Evolutionary conservation across 768 basidiomycete species (phyloP), one percentile per base, ranked within the genome.

Genomic region (Lentinula guzmanii): DNA sequence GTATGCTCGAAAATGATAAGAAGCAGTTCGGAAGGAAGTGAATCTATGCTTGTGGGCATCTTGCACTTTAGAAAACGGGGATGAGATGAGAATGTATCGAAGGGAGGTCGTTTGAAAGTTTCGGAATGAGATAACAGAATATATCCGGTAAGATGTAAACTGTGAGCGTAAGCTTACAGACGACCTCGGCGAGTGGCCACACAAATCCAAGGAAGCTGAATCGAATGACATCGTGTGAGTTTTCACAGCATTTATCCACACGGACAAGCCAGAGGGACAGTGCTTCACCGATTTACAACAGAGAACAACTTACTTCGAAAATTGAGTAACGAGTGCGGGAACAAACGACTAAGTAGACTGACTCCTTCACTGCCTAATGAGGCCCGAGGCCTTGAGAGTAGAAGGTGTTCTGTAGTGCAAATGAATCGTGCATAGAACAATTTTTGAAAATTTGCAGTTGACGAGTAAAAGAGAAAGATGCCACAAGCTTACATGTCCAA

Each of bases 1-100:
- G 55, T 56, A 37, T 21, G 24, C 28, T 56, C 24, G 55, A 56
- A 56, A n/a, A 56, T 28, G 0, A 41, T 5, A 28, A 43, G 18
- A 24, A 56, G 55, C 11, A 56, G 39, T 56, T 56, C 55, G 5
- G 37, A 11, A 43, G 55, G 55, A 45, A 56, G 55, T 24, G 55
- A 56, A 33, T 6, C 6, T 9, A 56, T 42, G 21, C 24, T 45
- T 4, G 55, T 16, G 37, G 24, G 41, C 55, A 56, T 56, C 13
- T 16, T 31, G 28, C 31, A 13, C 4, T 33, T 34, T 28, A 33
- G 24, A 11, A 51, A 51, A 28, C 45, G 10, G 45, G 4, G 9
- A 24, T 28, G n/a, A 48, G 46, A 9, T 18, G 46, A 48, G 5
- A 18, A 3, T 9, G 21, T 21, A 4, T 18, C 2, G 8, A 21